phyloP scores from a whole-genome alignment of 352 stramenopile genomes.

The Aphanomyces stellatus region DNA sequence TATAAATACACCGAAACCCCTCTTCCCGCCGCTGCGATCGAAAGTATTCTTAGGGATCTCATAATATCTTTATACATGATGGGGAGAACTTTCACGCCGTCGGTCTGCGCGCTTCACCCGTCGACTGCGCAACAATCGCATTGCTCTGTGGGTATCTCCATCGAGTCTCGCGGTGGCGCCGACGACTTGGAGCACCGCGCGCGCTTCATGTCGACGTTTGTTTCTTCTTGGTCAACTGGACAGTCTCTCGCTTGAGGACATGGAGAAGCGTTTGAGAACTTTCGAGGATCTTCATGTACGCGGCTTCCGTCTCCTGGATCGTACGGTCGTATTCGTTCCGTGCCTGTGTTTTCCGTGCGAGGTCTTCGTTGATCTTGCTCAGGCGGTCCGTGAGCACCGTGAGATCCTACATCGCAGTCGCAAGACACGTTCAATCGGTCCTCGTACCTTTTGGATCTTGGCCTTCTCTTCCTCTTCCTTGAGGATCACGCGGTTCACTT shows the following conservation, averaged over 20 bases:
- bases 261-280: conserved; percentile 91
- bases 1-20: background rate
- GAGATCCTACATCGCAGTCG: conserved; percentile 74
- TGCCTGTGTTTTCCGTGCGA: conserved; percentile 84
- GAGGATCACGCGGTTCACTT: conserved; percentile 89
- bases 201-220: conserved; percentile 63
- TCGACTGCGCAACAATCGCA: too few relatives aligned
- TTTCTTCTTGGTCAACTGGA: conserved; percentile 93
- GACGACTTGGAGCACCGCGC: background rate
- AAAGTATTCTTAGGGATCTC: too few relatives aligned
- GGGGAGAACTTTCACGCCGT: too few relatives aligned
- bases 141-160: too few relatives aligned
- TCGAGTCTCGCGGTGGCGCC: too few relatives aligned
- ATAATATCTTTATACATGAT: too few relatives aligned
- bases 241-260: conserved; percentile 90
- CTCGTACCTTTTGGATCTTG: conserved; percentile 86
- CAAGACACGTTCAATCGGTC: background rate
- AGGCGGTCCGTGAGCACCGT: conserved; percentile 86
- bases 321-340: conserved; percentile 91
- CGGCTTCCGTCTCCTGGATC: conserved; percentile 90
- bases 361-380: conserved; percentile 87
- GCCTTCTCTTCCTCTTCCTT: conserved; percentile 93
- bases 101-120: too few relatives aligned
- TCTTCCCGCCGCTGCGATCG: too few relatives aligned
- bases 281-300: conserved; percentile 96